A percentile compares a stretch with the other conserved stretches of the same genome.
Conservation (phyloP, 1,284 basidiomycete species). For the Puccinia sorghi region DNA sequence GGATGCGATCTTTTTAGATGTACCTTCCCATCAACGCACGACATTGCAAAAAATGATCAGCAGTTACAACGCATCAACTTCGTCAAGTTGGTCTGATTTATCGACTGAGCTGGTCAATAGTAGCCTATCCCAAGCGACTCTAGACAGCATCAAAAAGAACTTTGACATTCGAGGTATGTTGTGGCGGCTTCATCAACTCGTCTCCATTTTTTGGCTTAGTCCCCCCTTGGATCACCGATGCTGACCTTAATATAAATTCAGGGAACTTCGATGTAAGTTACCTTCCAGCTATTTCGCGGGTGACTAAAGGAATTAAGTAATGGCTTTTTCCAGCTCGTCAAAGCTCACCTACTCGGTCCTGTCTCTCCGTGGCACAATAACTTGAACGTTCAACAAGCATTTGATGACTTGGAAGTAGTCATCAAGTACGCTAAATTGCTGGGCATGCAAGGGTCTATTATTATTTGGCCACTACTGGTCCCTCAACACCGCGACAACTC, state of each 20-base stretch:
- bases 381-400: conserved; percentile 56
- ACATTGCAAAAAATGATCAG: conserved; percentile 15
- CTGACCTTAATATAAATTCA: background rate
- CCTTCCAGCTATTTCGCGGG: background rate
- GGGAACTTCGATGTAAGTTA: conserved; percentile 30
- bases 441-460: conserved; percentile 61
- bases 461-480: conserved; percentile 61
- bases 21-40: conserved; percentile 33
- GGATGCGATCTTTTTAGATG: conserved; percentile 35
- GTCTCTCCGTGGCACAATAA: conserved; percentile 30
- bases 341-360: conserved; percentile 50
- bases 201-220: background rate
- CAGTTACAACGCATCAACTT: conserved; percentile 26
- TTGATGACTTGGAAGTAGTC: conserved; percentile 60
- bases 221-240: background rate
- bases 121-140: conserved; percentile 19
- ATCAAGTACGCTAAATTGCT: conserved; percentile 60
- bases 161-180: conserved; percentile 43
- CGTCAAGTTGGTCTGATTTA: conserved; percentile 40
- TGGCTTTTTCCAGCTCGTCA: conserved; percentile 22
- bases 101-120: conserved; percentile 10
- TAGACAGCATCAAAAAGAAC: conserved; percentile 25
- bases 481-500: conserved; percentile 61
- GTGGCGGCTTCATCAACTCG: background rate
- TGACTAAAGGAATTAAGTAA: background rate